Percentiles rank a stretch among this genome's conserved stretches.
These are phyloP conservation scores for Debaryomycetaceae sp. DNA, from an alignment of 1,139 yeast species.

Conservation along the genomic window DNA sequence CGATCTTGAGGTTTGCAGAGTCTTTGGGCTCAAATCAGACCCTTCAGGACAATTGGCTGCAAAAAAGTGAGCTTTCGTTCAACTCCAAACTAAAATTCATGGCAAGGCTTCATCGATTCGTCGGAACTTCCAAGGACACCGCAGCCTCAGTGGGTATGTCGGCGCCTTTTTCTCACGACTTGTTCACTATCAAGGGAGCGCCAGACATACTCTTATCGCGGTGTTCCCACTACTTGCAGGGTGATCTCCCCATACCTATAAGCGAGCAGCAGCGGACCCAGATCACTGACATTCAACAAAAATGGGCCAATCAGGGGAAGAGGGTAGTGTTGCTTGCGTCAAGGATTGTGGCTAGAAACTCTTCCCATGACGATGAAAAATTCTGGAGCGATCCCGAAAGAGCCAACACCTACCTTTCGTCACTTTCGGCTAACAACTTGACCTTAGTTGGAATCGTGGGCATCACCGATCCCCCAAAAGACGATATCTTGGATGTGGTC, in stretches of 20 bases:
- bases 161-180: constrained; percentile 13
- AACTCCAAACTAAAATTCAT: constrained; percentile 47
- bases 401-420: constrained; percentile 4
- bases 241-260: constrained; percentile 12
- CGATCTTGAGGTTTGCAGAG: constrained; percentile 36
- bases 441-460: constrained; percentile 43
- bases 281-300: constrained; percentile 24
- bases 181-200: constrained; percentile 44
- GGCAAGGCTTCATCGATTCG: constrained; percentile 34
- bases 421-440: constrained; percentile 13
- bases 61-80: constrained; percentile 34
- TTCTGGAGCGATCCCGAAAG: constrained; percentile 7
- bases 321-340: constrained; percentile 42
- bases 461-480: constrained; percentile 49
- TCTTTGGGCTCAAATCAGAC: constrained; percentile 12
- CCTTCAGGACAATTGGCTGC: constrained; percentile 16
- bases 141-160: constrained; percentile 12
- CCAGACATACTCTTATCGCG: constrained; percentile 42
- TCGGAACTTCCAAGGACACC: constrained; percentile 14
- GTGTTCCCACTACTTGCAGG: constrained; percentile 21
- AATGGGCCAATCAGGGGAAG: constrained; percentile 41
- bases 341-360: constrained; percentile 16
- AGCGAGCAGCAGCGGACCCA: constrained; percentile 13
- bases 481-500: constrained; percentile 37
- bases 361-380: constrained; percentile 4